Base-by-base conservation (phyloP, 768 basidiomycete species). In the Termitomyces sp. region DNA sequence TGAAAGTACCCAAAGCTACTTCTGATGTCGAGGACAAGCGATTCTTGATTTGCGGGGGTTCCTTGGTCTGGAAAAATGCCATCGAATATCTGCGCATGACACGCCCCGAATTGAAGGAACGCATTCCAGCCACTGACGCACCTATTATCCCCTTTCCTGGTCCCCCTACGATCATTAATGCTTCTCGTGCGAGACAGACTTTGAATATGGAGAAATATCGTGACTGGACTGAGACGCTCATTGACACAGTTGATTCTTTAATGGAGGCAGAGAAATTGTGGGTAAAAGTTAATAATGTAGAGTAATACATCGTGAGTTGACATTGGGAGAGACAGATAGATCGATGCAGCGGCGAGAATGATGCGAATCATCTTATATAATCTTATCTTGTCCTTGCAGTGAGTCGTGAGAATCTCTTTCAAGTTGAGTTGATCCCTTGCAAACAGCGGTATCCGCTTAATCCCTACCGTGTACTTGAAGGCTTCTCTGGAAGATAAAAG, bases 1-100 rank as follows among this genome's bases (percentile, higher is more conserved):
- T 74, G n/a, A 50, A 31, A 10, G 58, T 66, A 0, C 66, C 63
- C 11, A 60, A 63, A 30, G 54, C 59, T 4, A 54, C 59, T 17
- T 21, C 26, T 30, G 35, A 55, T 17, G 63, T 68, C 5, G 69
- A 72, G 7, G 64, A 67, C 8, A 73, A 73, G 52, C 67, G 71
- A 15, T 59, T 73, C 60, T 55, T 73, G 19, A 58, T 64, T 4
- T 65, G 64, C 5, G 69, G 69, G 9, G 58, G 62, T 38, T 60
- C 57, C 10, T 37, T 67, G 33, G 33, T 59, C 10, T 65, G 64
- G 53, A 54, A 62, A 41, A 57, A 64, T 26, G 64, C 65, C 26
- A 51, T 67, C 6, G 60, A 68, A 28, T 62, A 64, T 35, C 50
- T 73, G 35, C 62, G 60, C 9, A 60, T 60, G 48, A 54, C 65